A percentile compares a stretch with the other conserved stretches of the same genome.
Evolutionary conservation across 2,329 filamentous ascomycete genomes (phyloP).

Genomic region (Sarocladium brachiariae): DNA sequence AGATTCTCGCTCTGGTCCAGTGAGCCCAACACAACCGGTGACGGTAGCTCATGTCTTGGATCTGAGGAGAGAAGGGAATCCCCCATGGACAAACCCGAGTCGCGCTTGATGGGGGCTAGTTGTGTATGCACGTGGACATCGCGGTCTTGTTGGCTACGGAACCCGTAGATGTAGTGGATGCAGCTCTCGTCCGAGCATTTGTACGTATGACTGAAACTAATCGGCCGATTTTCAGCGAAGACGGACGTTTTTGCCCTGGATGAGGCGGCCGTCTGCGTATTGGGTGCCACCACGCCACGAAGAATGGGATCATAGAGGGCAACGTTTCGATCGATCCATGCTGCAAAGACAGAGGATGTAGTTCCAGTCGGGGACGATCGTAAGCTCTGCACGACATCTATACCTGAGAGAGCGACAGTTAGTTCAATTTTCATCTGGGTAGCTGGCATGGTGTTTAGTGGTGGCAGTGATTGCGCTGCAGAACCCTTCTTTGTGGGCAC

Average conservation of each 20-base stretch:
- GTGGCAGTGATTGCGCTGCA: no score
- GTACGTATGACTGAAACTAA: constrained; percentile 24
- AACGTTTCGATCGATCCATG: constrained; percentile 48
- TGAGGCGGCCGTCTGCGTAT: background rate
- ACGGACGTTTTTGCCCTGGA: background rate
- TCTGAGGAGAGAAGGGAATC: constrained; percentile 14
- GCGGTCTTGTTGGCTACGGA: constrained; percentile 41
- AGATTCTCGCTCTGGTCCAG: background rate
- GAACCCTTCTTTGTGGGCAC: no score
- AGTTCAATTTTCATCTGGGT: no score
- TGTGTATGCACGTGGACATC: constrained; percentile 45
- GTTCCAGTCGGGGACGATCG: constrained; percentile 19
- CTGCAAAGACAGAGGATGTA: constrained; percentile 39
- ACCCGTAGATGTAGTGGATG: constrained; percentile 53
- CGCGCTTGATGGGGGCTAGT: constrained; percentile 30
- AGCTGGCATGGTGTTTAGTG: no score
- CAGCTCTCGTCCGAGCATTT: constrained; percentile 51
- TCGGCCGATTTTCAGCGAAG: no score
- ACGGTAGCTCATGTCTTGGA: constrained; percentile 11
- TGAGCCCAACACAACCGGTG: constrained; percentile 4
- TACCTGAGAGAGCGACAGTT: constrained; percentile 16
- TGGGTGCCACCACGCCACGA: constrained; percentile 15
- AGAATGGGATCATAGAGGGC: constrained; percentile 41
- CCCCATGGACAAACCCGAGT: constrained; percentile 36
- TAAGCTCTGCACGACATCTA: constrained; percentile 25